These are phyloP conservation scores for Xylaria sp. DNA, from an alignment of 2,329 filamentous ascomycete genomes.

Conservation along the genomic window DNA sequence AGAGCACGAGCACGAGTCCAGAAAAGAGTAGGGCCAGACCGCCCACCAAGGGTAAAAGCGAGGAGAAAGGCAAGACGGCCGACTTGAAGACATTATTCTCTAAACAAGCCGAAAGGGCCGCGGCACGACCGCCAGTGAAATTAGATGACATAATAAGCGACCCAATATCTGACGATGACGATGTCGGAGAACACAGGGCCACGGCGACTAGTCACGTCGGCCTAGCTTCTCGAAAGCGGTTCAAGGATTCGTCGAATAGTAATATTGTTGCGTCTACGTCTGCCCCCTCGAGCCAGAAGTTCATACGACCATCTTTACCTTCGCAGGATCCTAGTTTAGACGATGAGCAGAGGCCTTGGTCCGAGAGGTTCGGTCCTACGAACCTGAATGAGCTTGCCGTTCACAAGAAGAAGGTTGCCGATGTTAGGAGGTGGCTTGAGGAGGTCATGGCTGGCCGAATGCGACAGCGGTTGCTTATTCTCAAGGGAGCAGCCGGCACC, in stretches of 20 bases:
- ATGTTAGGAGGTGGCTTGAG: constrained; percentile 86
- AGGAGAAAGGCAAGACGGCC: constrained; percentile 64
- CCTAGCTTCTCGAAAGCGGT: constrained; percentile 65
- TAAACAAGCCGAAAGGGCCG: constrained; percentile 66
- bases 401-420: constrained; percentile 91
- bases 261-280: constrained; percentile 38
- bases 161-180: constrained; percentile 70
- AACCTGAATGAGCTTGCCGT: constrained; percentile 88
- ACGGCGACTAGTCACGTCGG: constrained; percentile 66
- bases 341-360: constrained; percentile 81
- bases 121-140: constrained; percentile 49
- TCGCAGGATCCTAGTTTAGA: constrained; percentile 48
- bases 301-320: constrained; percentile 58
- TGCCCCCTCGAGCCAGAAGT: constrained; percentile 61
- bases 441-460: constrained; percentile 74
- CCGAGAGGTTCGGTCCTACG: constrained; percentile 81
- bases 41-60: constrained; percentile 51
- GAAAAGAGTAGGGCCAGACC: constrained; percentile 54
- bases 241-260: constrained; percentile 53
- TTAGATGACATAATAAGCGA: constrained; percentile 65
- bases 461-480: constrained; percentile 78
- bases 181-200: constrained; percentile 62
- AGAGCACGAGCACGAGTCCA: constrained; percentile 60
- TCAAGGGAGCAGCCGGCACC: constrained; percentile 91
- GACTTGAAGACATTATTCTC: constrained; percentile 71